phyloP scores from a whole-genome alignment of 371 early-diverging fungal species.

The Funneliformis caledonium region DNA sequence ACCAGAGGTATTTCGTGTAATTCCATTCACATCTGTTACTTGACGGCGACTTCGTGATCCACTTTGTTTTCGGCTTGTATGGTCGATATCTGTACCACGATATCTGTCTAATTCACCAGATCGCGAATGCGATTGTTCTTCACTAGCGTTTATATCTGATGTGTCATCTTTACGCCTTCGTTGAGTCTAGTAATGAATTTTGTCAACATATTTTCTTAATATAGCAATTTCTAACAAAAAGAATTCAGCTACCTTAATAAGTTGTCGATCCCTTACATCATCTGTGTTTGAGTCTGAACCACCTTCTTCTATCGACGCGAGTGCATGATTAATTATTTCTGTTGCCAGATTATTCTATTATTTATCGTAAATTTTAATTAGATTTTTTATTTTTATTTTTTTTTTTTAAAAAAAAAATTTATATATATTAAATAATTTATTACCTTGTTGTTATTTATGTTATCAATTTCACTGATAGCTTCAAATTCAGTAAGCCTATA shows the following conservation, averaged over 20 bases:
- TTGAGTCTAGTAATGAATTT: neutral
- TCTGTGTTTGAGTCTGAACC: slow-evolving; percentile 19
- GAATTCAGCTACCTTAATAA: neutral
- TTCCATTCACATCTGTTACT: neutral
- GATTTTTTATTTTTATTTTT: neutral
- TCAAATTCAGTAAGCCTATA: slow-evolving; percentile 24
- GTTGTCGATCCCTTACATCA: neutral
- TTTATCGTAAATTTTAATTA: neutral
- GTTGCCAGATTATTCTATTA: neutral
- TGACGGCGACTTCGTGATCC: slow-evolving; percentile 10
- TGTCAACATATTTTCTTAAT: slow-evolving; percentile 6
- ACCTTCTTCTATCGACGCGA: slow-evolving; percentile 11
- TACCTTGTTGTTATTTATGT: neutral
- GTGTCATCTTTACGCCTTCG: neutral
- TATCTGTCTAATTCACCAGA: neutral
- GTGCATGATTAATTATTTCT: neutral
- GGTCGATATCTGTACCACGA: neutral
- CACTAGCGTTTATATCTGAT: neutral
- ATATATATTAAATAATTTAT: neutral
- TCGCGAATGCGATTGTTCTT: slow-evolving; percentile 6
- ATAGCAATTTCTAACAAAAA: neutral
- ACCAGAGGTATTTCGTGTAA: slow-evolving; percentile 1
- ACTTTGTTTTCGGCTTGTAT: slow-evolving; percentile 7
- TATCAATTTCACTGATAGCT: neutral
- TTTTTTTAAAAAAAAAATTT: neutral